A percentile compares a stretch with the other conserved stretches of the same genome.
Evolutionary conservation across 208 protist genomes (phyloP).

Genomic region (Leishmania turanica): DNA sequence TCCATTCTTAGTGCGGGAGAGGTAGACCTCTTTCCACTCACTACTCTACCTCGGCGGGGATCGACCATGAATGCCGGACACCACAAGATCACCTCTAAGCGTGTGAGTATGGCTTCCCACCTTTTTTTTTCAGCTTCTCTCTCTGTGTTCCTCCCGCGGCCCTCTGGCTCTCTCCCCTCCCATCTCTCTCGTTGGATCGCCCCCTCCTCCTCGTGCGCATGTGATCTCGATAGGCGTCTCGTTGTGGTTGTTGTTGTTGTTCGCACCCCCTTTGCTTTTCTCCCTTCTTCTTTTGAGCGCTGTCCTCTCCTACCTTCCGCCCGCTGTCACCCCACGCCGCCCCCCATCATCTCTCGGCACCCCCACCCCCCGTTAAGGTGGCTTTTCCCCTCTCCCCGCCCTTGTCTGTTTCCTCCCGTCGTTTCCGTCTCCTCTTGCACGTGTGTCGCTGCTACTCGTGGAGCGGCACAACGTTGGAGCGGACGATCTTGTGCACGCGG

Average conservation of each 20-base stretch:
- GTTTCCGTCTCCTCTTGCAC: not conserved
- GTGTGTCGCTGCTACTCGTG: not conserved
- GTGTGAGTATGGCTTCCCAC: not conserved
- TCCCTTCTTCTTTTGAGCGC: slow-evolving; percentile 2
- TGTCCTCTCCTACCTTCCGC: not conserved
- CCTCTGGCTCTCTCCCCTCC: not conserved
- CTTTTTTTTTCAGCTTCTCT: not conserved
- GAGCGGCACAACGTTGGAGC: not conserved
- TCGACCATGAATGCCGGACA: not conserved
- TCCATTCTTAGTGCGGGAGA: not conserved
- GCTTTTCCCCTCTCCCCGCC: not conserved
- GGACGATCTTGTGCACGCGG: not conserved
- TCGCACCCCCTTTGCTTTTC: not conserved
- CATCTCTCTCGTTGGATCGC: not conserved
- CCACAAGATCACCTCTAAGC: not conserved
- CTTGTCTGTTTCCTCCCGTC: not conserved
- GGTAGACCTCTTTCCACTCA: not conserved
- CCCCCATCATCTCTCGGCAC: not conserved
- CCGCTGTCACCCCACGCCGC: not conserved
- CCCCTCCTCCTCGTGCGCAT: not conserved
- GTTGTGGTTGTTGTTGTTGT: not conserved
- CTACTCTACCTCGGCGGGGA: not conserved
- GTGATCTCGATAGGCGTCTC: not conserved
- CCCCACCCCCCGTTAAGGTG: not conserved
- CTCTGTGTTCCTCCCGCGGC: not conserved